Evolutionary conservation across 169 alveolate genomes (phyloP).

Genomic region (Plasmodium berghei): DNA sequence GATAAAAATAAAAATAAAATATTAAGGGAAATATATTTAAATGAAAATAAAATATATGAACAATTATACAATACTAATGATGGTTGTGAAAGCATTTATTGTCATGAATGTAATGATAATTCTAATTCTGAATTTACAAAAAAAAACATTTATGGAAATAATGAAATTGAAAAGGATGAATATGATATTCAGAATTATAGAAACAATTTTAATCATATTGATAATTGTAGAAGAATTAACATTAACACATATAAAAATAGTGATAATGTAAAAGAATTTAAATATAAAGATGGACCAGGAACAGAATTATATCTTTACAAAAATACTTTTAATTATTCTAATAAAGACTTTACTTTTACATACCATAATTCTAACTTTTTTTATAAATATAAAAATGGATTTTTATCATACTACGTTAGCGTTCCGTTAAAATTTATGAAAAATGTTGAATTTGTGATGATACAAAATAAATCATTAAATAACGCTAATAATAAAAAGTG

Average conservation of each 20-base stretch:
- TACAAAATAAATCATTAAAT: conserved; percentile 18
- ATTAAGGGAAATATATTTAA: conserved; percentile 34
- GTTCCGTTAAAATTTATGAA: conserved; percentile 34
- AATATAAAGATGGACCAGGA: not conserved
- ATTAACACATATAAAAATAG: not conserved
- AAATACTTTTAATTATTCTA: conserved; percentile 34
- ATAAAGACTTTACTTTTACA: conserved; percentile 43
- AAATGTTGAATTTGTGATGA: conserved; percentile 33
- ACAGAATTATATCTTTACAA: conserved; percentile 39
- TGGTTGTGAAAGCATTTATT: not conserved
- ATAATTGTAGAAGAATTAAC: not conserved
- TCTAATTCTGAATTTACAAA: not conserved
- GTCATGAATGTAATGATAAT: not conserved
- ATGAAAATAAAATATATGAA: conserved; percentile 49
- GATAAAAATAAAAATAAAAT: conserved; percentile 47
- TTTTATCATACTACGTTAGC: conserved; percentile 43
- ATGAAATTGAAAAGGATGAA: not conserved
- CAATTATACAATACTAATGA: conserved; percentile 17
- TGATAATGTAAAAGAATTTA: not conserved
- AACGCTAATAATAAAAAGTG: not conserved
- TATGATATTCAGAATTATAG: not conserved
- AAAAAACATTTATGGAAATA: not conserved
- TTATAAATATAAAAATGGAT: conserved; percentile 38
- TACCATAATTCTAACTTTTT: conserved; percentile 47
- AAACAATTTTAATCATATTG: not conserved